Evolutionary conservation across 345 rosid genomes (phyloP).

Genomic region (Gossypium australe): DNA sequence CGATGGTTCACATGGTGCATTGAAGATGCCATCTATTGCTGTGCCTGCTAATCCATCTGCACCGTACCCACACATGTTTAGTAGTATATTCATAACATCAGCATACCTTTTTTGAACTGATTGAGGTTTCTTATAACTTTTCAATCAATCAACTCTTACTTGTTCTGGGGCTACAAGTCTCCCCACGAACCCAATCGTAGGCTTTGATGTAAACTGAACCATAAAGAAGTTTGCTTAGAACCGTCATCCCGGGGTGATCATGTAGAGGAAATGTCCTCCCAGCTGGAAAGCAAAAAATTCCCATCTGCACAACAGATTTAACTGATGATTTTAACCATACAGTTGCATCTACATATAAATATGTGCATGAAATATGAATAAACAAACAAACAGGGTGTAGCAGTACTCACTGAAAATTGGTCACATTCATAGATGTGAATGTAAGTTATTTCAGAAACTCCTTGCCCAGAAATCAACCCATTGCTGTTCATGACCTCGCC

Average conservation of each 20-base stretch:
- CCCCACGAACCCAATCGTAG: slow-evolving; percentile 36
- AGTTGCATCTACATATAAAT: no score
- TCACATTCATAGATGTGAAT: slow-evolving; percentile 40
- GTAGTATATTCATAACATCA: background rate
- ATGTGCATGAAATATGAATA: background rate
- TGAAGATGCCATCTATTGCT: slow-evolving; percentile 24
- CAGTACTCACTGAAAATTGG: slow-evolving; percentile 29
- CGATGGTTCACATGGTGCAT: slow-evolving; percentile 31
- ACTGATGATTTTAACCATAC: no score
- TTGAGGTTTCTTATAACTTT: background rate
- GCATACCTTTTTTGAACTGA: background rate
- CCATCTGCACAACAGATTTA: slow-evolving; percentile 23
- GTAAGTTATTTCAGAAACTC: slow-evolving; percentile 33
- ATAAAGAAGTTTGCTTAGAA: slow-evolving; percentile 44
- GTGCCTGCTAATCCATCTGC: slow-evolving; percentile 36
- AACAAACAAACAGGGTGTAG: background rate
- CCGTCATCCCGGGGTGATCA: slow-evolving; percentile 49
- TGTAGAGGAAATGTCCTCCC: slow-evolving; percentile 37
- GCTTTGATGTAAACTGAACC: slow-evolving; percentile 41
- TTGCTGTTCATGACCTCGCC: slow-evolving; percentile 6
- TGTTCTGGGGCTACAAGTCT: slow-evolving; percentile 13
- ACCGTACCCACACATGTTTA: background rate
- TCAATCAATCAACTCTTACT: slow-evolving; percentile 19
- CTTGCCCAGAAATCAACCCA: slow-evolving; percentile 24
- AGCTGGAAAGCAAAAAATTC: slow-evolving; percentile 42